Base-by-base conservation (phyloP, 23 red algal species). In the Agarophyton chilense region DNA sequence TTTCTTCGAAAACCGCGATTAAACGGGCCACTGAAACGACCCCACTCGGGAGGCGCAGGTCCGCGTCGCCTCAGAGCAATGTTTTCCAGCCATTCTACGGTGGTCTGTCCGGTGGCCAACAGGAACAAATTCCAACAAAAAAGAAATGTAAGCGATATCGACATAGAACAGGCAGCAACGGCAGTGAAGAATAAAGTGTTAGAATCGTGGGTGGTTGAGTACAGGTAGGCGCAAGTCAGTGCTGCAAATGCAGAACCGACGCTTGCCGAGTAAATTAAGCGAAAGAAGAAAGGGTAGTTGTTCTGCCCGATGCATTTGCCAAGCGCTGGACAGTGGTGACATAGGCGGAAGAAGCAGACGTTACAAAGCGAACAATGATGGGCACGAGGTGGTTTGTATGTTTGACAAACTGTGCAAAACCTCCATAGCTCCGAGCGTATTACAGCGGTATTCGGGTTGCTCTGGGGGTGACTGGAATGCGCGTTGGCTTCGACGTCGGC, bases 361-460 rank as follows among this genome's bases (percentile, higher is more conserved):
- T 95, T 95, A 44, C 84, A 90, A 33, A 85, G 82, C n/a, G 93
- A 86, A 58, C 84, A 90, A 66, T 95, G 93, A 28, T 87, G 88
- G 25, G 80, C 72, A 33, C 93, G 83, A 19, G 88, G 84, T 42
- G 93, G 93, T 51, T 88, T 84, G 41, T 66, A 56, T 4, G 60
- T 31, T 51, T 72, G 46, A 32, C 93, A 95, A 10, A 79, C 74
- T 24, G 62, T 77, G 41, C 93, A 95, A 36, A 81, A 90, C 38
- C 81, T 57, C 81, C 81, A 85, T 6, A 22, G 40, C 64, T 85
- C 25, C n/a, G 58, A 43, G 19, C 58, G 56, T 10, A 58, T 66
- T 4, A 17, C 53, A 13, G 81, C n/a, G n/a, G n/a, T n/a, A n/a
- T n/a, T n/a, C n/a, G n/a, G n/a, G n/a, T n/a, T n/a, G n/a, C n/a